Percentiles rank a stretch among this genome's conserved stretches.
These are phyloP conservation scores for Oryza longistaminata DNA, from an alignment of 176 grass and related monocot genomes.

Conservation along the genomic window DNA sequence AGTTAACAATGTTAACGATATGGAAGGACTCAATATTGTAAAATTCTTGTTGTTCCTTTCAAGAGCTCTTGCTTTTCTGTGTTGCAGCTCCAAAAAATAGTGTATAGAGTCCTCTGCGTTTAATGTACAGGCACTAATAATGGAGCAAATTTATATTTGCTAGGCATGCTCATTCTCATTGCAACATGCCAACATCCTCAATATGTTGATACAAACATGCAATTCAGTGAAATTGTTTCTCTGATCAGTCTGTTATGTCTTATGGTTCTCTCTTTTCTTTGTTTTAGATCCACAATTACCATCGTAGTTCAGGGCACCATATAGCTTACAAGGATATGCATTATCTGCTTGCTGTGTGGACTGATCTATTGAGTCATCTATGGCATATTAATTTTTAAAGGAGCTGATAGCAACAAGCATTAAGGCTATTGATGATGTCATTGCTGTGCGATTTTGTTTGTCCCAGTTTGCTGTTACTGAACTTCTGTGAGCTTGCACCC, in stretches of 20 bases:
- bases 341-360: not conserved
- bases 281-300: not conserved
- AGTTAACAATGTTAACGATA: constrained; percentile 18
- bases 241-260: not conserved
- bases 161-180: not conserved
- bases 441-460: not conserved
- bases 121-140: not conserved
- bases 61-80: not conserved
- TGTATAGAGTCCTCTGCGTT: not conserved
- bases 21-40: constrained; percentile 25
- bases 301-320: not conserved
- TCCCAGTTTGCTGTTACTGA: not conserved
- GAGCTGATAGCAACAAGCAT: not conserved
- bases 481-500: not conserved
- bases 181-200: not conserved
- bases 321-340: not conserved
- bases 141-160: not conserved
- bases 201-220: not conserved
- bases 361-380: not conserved
- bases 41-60: constrained; percentile 30
- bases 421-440: not conserved
- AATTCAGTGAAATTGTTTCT: not conserved
- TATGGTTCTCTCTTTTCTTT: constrained; percentile 12
- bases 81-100: not conserved
- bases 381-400: not conserved